Conservation (phyloP, 129 eudicot genomes). For the Ambrosia trifida region DNA sequence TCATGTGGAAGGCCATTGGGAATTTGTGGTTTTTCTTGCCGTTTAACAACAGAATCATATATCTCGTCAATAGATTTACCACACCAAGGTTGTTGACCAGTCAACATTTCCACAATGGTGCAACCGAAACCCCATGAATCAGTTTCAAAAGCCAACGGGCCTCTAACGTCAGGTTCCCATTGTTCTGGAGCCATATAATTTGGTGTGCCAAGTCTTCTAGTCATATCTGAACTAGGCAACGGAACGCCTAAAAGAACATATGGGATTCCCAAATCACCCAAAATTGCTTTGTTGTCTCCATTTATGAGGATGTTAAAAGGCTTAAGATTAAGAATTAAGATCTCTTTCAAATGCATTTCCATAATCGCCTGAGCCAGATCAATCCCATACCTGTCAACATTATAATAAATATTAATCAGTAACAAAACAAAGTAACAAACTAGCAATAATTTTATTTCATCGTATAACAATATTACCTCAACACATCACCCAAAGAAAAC, state of each 20-base stretch:
- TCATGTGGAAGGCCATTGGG: constrained; percentile 87
- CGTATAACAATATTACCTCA: constrained; percentile 55
- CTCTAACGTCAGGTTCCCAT: constrained; percentile 87
- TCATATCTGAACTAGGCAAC: constrained; percentile 56
- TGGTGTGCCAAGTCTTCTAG: constrained; percentile 74
- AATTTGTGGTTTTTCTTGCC: constrained; percentile 64
- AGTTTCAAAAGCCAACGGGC: constrained; percentile 85
- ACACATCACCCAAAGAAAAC: constrained; percentile 57
- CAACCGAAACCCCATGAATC: constrained; percentile 99
- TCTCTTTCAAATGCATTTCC: constrained; percentile 73
- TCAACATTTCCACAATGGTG: constrained; percentile 80
- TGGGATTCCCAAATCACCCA: constrained; percentile 85
- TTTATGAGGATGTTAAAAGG: constrained; percentile 78
- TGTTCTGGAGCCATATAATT: constrained; percentile 98
- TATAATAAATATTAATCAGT: not conserved
- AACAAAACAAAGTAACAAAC: not conserved
- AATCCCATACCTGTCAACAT: constrained; percentile 63
- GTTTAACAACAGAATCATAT: constrained; percentile 60
- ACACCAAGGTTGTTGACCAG: constrained; percentile 84
- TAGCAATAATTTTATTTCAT: not conserved
- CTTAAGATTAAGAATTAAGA: constrained; percentile 80
- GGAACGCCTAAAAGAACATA: constrained; percentile 59
- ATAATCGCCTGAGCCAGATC: constrained; percentile 76
- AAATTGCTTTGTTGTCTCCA: constrained; percentile 53
- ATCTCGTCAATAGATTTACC: constrained; percentile 75